Conservation (phyloP, 805 yeast genomes). For the Geotrichum ghanense region DNA sequence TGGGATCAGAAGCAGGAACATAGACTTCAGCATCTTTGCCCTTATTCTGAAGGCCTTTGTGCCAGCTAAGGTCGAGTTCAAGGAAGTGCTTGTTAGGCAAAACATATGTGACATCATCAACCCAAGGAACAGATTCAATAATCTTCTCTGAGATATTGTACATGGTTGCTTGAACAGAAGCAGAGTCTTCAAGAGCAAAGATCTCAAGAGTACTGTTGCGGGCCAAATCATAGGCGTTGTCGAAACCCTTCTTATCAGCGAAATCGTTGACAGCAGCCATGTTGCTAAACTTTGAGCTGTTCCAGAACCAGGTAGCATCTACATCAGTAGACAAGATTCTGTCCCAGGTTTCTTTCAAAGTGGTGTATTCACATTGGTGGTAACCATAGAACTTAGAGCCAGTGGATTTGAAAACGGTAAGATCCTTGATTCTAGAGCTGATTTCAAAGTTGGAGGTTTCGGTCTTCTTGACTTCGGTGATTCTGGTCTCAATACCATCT, state of each 20-base stretch:
- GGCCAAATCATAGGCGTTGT: conserved; percentile 49
- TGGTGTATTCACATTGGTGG: conserved; percentile 80
- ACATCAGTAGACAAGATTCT: conserved; percentile 77
- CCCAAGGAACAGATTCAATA: conserved; percentile 42
- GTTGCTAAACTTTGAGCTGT: conserved; percentile 11
- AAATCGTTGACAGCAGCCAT: conserved; percentile 36
- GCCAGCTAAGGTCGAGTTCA: conserved; percentile 68
- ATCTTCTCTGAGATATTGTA: conserved; percentile 78
- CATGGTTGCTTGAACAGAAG: conserved; percentile 97
- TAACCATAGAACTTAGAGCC: conserved; percentile 88
- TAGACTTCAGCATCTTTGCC: conserved; percentile 62
- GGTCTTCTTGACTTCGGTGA: conserved; percentile 28
- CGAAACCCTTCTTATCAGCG: conserved; percentile 56
- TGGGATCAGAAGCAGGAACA: conserved; percentile 84
- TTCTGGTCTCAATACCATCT: conserved; percentile 74
- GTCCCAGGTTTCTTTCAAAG: conserved; percentile 71
- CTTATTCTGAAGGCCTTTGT: conserved; percentile 58
- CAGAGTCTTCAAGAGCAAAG: conserved; percentile 78
- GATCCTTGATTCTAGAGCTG: conserved; percentile 22
- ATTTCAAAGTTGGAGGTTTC: conserved; percentile 26
- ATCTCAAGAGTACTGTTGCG: conserved; percentile 58
- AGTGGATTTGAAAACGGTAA: conserved; percentile 69
- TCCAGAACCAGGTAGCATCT: conserved; percentile 31
- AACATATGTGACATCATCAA: conserved; percentile 56
- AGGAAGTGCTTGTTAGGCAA: conserved; percentile 92